Evolutionary conservation across 768 basidiomycete species (phyloP).

Genomic region (Pleurotus giganteus): DNA sequence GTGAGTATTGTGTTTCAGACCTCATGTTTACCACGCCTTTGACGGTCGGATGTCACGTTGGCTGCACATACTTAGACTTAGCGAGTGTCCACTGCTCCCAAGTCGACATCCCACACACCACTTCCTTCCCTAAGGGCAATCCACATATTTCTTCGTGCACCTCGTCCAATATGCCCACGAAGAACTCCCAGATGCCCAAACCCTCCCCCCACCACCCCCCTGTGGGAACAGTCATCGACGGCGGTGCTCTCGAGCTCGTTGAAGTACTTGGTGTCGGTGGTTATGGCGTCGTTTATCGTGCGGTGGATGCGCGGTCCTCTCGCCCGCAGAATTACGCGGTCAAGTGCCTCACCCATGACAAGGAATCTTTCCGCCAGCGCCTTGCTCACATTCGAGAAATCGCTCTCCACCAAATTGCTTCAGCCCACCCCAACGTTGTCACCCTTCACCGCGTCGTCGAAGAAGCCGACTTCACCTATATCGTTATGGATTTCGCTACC

Average conservation of each 20-base stretch:
- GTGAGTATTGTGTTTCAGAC: conserved; percentile 11
- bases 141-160: neutral
- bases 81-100: neutral
- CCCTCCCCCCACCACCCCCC: conserved; percentile 39
- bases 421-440: conserved; percentile 78
- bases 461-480: conserved; percentile 77
- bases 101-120: neutral
- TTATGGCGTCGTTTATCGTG: conserved; percentile 94
- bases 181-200: conserved; percentile 21
- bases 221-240: conserved; percentile 82
- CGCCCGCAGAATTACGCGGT: conserved; percentile 73
- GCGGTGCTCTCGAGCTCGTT: conserved; percentile 76
- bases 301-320: conserved; percentile 56
- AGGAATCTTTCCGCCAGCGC: conserved; percentile 54
- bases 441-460: conserved; percentile 88
- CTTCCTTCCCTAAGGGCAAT: neutral
- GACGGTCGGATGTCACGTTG: conserved; percentile 14
- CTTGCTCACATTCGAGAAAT: conserved; percentile 89
- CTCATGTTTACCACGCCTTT: conserved; percentile 18
- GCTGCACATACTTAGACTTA: conserved; percentile 6
- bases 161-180: conserved; percentile 31
- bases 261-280: conserved; percentile 90
- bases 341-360: conserved; percentile 76
- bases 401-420: conserved; percentile 70
- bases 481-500: conserved; percentile 91